Evolutionary conservation across 2,329 filamentous ascomycete species (phyloP), one percentile per base, ranked within the genome.

Genomic region (Phoma sp.): DNA sequence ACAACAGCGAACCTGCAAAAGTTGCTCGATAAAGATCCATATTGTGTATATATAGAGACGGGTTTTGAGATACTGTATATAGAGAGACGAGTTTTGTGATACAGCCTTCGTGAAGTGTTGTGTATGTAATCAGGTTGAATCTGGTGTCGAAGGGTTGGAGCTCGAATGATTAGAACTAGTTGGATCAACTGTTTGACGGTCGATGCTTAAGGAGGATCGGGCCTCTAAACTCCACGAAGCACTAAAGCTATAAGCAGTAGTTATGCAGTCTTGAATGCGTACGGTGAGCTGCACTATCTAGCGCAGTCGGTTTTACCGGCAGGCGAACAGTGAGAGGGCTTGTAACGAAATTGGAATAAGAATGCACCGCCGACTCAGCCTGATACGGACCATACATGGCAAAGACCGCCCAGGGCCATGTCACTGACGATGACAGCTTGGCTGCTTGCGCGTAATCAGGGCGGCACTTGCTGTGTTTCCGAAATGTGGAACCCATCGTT

Each of bases 1-100:
- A 57, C 37, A 69, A 44, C 23, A 72, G 35, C 29, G 65, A 64
- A 4, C 61, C 64, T 27, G 55, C 64, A 39, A 72, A 72, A 4
- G 69, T 72, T 24, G 59, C 59, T 45, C 59, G 57, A 39, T 72
- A 72, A 32, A 72, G 67, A 56, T 72, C 66, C 66, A 71, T 71
- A 55, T 48, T 67, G 47, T 55, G 32, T 51, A 41, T 43, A 23
- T 29, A 37, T 32, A 13, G 13, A 30, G 13, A 27, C 2, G 22
- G 2, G 18, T 18, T 18, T 18, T 18, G 18, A 18, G 18, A 18
- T 18, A 18, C 18, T 55, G 32, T 50, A 43, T 42, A 18, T 27
- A 36, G 42, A 14, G 13, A 33, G 14, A 29, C 1, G 23, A 2
- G 2, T 9, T 9, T 29, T 29, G 27, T 2, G 9, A 1, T 9